These are phyloP conservation scores for Hypoxylon sp. DNA, from an alignment of 2,329 filamentous ascomycete species.

Conservation along the genomic window DNA sequence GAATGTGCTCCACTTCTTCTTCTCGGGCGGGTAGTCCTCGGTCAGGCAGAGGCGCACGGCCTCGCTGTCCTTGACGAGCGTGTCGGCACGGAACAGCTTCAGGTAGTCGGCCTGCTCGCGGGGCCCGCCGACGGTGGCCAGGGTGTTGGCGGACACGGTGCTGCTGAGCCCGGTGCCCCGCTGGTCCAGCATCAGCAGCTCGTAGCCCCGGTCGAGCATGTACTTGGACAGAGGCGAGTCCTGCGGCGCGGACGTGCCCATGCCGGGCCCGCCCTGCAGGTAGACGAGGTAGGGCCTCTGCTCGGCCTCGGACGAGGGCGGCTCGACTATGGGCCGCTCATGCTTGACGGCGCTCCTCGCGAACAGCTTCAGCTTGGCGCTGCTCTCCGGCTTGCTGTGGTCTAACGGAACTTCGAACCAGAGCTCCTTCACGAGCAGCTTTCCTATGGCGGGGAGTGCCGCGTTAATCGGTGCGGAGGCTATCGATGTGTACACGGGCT, in stretches of 20 bases:
- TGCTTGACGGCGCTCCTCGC: constrained; percentile 75
- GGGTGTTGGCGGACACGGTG: constrained; percentile 76
- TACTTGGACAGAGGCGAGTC: constrained; percentile 73
- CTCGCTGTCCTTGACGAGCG: constrained; percentile 87
- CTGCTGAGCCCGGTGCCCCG: constrained; percentile 87
- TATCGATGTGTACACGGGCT: not conserved
- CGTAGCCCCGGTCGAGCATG: constrained; percentile 81
- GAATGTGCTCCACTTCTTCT: constrained; percentile 83
- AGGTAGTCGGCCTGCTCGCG: constrained; percentile 80
- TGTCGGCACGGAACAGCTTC: constrained; percentile 86
- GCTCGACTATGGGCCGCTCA: constrained; percentile 65
- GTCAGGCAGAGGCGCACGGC: constrained; percentile 81
- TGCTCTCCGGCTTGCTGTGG: constrained; percentile 68
- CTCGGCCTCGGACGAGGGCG: constrained; percentile 47
- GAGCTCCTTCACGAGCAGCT: constrained; percentile 78
- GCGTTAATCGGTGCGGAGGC: constrained; percentile 16
- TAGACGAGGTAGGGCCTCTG: constrained; percentile 71
- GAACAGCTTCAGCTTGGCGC: constrained; percentile 75
- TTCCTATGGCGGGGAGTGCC: constrained; percentile 63
- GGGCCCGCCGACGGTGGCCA: constrained; percentile 69
- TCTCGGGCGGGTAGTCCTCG: constrained; percentile 69
- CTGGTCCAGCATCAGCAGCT: constrained; percentile 87
- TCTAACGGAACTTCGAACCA: constrained; percentile 89
- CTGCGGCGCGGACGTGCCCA: constrained; percentile 78
- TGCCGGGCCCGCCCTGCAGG: constrained; percentile 86